A percentile compares a stretch with the other conserved stretches of the same genome.
Conservation (phyloP, 1,284 basidiomycete species). For the Microbotryum lychnidis-dioicae region DNA sequence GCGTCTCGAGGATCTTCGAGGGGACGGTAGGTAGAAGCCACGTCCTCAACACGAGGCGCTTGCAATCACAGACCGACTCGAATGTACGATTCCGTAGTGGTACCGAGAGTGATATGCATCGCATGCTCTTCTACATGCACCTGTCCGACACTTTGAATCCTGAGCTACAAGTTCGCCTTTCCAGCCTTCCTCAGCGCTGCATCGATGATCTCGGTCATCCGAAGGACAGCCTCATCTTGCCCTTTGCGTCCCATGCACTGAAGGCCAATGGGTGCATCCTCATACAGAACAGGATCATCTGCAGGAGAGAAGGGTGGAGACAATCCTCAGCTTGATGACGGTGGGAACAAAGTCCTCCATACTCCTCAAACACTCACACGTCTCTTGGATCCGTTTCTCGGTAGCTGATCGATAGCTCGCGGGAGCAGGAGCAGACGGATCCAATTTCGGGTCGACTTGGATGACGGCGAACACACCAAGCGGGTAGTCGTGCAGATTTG, state of each 20-base stretch:
- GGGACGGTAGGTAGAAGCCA: not conserved
- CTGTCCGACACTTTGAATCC: too few relatives aligned
- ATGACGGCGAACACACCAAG: constrained; percentile 50
- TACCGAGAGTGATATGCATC: too few relatives aligned
- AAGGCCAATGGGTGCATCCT: constrained; percentile 57
- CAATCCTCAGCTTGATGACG: too few relatives aligned
- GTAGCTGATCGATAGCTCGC: constrained; percentile 38
- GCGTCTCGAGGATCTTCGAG: not conserved
- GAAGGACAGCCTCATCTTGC: constrained; percentile 62
- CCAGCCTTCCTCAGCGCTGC: constrained; percentile 9
- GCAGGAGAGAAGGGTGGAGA: not conserved
- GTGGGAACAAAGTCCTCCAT: too few relatives aligned
- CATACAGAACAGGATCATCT: constrained; percentile 55
- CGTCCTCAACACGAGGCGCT: too few relatives aligned
- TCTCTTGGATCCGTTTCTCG: constrained; percentile 50
- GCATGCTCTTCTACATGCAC: too few relatives aligned
- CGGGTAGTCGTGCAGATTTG: constrained; percentile 54
- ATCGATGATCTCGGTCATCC: constrained; percentile 22
- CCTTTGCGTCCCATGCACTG: constrained; percentile 61
- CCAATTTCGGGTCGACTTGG: constrained; percentile 10
- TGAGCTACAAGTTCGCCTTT: too few relatives aligned
- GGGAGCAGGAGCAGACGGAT: not conserved
- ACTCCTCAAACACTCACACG: constrained; percentile 46
- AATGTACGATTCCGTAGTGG: too few relatives aligned
- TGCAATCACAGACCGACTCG: too few relatives aligned